phyloP scores from a whole-genome alignment of 495 filamentous ascomycete species.

The Podospora pseudopauciseta region DNA sequence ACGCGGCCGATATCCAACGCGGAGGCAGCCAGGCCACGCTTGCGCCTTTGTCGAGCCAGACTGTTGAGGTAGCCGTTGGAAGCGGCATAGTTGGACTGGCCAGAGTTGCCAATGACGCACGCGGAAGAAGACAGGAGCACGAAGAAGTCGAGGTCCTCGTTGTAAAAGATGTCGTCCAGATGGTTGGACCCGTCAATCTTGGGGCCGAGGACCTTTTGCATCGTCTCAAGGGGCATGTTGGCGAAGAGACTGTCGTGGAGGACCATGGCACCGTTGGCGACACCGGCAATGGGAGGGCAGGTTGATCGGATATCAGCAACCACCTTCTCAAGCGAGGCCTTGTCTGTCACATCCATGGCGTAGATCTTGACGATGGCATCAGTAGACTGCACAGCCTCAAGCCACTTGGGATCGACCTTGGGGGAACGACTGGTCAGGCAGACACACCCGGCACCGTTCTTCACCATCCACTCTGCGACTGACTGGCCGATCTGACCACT shows the following conservation, averaged over 20 bases:
- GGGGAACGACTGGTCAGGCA: background rate
- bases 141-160: constrained; percentile 52
- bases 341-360: background rate
- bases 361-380: background rate
- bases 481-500: background rate
- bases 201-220: background rate
- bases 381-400: background rate
- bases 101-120: constrained; percentile 42
- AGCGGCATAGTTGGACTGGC: constrained; percentile 51
- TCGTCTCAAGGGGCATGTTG: background rate
- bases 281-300: background rate
- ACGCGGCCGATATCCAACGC: constrained; percentile 40
- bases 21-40: constrained; percentile 35
- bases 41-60: constrained; percentile 28
- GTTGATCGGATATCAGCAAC: background rate
- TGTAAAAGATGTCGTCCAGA: background rate
- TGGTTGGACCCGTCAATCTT: background rate
- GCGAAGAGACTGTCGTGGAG: background rate
- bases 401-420: background rate
- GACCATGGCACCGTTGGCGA: background rate
- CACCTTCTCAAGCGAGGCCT: background rate
- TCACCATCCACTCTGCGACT: background rate
- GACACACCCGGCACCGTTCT: background rate
- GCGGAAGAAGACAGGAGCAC: constrained; percentile 50
- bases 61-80: constrained; percentile 47